A percentile compares a stretch with the other conserved stretches of the same genome.
Evolutionary conservation across 495 filamentous ascomycete species (phyloP).

Genomic region (Penicillium goetzii): DNA sequence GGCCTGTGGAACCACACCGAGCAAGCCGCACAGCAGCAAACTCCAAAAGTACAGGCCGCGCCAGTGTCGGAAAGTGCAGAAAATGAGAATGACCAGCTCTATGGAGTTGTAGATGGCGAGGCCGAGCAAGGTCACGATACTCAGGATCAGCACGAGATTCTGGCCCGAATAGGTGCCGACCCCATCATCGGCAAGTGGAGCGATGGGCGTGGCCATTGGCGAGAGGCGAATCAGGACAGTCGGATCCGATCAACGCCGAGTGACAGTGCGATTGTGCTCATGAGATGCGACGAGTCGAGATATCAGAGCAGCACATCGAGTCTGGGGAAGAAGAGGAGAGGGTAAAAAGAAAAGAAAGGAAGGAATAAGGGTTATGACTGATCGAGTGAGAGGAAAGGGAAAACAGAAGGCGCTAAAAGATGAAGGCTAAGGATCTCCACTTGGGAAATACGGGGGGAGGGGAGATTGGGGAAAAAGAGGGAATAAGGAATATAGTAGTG

Average conservation of each 20-base stretch:
- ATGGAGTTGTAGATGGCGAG: slow-evolving; percentile 46
- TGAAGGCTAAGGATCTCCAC: neutral
- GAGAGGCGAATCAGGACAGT: neutral
- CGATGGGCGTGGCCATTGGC: neutral
- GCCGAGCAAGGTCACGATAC: slow-evolving; percentile 37
- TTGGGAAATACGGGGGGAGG: neutral
- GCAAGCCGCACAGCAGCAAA: slow-evolving; percentile 38
- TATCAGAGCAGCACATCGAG: neutral
- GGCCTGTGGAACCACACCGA: slow-evolving; percentile 41
- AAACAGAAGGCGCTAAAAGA: neutral
- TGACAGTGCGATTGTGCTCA: neutral
- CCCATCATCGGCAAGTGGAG: slow-evolving; percentile 4
- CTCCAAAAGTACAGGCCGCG: slow-evolving; percentile 50
- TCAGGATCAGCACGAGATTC: slow-evolving; percentile 22
- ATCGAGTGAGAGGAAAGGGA: neutral
- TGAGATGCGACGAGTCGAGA: slow-evolving; percentile 7
- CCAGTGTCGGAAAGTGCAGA: slow-evolving; percentile 43
- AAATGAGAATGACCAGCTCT: slow-evolving; percentile 43
- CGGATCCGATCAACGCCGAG: slow-evolving; percentile 8
- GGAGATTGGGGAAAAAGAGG: neutral
- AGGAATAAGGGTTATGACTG: neutral
- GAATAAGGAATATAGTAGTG: neutral
- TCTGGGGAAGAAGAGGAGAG: neutral
- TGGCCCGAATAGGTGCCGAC: slow-evolving; percentile 21
- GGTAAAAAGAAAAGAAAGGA: neutral